Percentiles rank a stretch among this genome's conserved stretches.
Evolutionary conservation across 2,329 filamentous ascomycete species (phyloP).

Genomic region (Geosmithia morbida): DNA sequence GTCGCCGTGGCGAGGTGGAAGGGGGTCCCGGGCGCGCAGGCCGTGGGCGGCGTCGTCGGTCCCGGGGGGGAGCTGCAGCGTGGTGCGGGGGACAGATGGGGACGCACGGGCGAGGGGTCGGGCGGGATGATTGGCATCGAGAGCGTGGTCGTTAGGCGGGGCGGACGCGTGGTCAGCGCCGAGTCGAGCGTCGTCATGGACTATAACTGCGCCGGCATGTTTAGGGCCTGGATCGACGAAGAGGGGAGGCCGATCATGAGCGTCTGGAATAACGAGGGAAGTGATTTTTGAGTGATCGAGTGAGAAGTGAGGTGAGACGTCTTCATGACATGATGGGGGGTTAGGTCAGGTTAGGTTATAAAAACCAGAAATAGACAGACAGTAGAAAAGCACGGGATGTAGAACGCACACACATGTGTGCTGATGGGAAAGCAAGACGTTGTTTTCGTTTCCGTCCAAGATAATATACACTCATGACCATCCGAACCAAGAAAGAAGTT

Average conservation of each 20-base stretch:
- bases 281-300: background rate
- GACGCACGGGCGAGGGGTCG: constrained; percentile 60
- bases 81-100: constrained; percentile 63
- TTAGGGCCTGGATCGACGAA: constrained; percentile 61
- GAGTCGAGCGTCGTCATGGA: constrained; percentile 51
- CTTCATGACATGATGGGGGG: too few species aligned
- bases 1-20: constrained; percentile 58
- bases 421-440: too few species aligned
- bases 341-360: too few species aligned
- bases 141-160: constrained; percentile 27
- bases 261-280: constrained; percentile 15
- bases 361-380: too few species aligned
- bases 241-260: constrained; percentile 40
- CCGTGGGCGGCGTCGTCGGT: constrained; percentile 53
- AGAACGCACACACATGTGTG: too few species aligned
- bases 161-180: constrained; percentile 24
- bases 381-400: too few species aligned
- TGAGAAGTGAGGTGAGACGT: background rate
- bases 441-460: too few species aligned
- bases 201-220: constrained; percentile 82
- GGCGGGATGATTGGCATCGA: constrained; percentile 81
- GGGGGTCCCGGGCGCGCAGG: constrained; percentile 30
- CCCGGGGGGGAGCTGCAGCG: constrained; percentile 57
- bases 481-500: too few species aligned
- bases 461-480: too few species aligned